Evolutionary conservation across 148 eudicot genomes (phyloP).

Genomic region (Heliosperma pusillum): DNA sequence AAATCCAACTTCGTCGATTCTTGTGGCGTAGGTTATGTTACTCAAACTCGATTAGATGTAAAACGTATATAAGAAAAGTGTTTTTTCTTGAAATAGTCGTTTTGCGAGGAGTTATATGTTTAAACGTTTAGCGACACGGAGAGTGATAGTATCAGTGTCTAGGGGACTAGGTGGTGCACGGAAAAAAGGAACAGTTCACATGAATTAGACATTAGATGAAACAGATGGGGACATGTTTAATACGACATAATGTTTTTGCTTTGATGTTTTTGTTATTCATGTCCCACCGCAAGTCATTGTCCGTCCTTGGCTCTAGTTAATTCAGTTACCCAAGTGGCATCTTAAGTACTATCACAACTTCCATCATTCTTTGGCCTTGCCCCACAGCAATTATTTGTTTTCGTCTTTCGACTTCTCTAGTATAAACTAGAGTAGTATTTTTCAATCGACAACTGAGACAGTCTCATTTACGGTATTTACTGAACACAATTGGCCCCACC

Average conservation of each 20-base stretch:
- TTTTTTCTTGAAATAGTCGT: too few species aligned
- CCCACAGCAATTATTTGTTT: not conserved
- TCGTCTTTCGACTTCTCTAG: not conserved
- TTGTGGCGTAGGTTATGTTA: constrained; percentile 1
- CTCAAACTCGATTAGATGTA: not conserved
- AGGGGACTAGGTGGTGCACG: constrained; percentile 2
- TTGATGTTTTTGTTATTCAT: not conserved
- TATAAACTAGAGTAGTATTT: not conserved
- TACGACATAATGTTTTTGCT: not conserved
- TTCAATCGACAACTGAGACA: too few species aligned
- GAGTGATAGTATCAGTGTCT: not conserved
- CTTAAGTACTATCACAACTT: not conserved
- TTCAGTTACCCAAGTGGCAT: constrained; percentile 13
- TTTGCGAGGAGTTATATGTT: too few species aligned
- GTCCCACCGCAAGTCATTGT: not conserved
- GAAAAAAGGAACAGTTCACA: constrained; percentile 1
- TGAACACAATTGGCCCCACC: not conserved
- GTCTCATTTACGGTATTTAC: not conserved
- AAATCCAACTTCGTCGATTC: not conserved
- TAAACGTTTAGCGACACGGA: not conserved
- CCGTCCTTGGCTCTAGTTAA: constrained; percentile 7
- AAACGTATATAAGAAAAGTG: too few species aligned
- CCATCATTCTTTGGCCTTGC: not conserved
- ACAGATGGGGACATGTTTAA: not conserved
- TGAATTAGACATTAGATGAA: constrained; percentile 7